Evolutionary conservation across 2,329 filamentous ascomycete genomes (phyloP), one percentile per base, ranked within the genome.

Genomic region (Aspergillus tamarii): DNA sequence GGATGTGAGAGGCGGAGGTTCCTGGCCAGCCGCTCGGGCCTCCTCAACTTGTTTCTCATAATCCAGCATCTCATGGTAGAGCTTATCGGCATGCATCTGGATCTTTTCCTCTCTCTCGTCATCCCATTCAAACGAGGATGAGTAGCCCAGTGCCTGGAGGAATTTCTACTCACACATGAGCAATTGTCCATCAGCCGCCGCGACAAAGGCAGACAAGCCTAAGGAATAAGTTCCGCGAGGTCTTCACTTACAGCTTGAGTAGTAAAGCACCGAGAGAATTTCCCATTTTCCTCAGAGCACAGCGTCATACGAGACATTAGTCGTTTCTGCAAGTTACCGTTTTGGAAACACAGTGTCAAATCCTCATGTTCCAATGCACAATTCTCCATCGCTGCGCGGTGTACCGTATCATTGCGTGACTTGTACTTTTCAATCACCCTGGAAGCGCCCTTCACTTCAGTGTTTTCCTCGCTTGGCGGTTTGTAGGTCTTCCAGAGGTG

Each of bases 401-500:
- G 92, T 66, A 98, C 91, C 61, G 88, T 85, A 39, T 87, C 86
- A 75, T 91, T 92, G 66, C 93, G 89, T 74, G 92, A 88, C 77
- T 97, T 96, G 84, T 90, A 96, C 8, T 88, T 89, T 59, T 94
- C 90, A 58, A 97, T 83, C 61, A 98, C 89, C 75, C 92, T 85
- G 76, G 91, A 91, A 74, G 97, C 93, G 72, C 93, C 88, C 70
- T 95, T 91, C 45, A 87, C 88, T 75, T 91, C 91, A 23, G 84
- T 84, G 65, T 88, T 87, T 72, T 94, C 90, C 64, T 91, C 84
- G 41, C 83, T 76, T 59, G 91, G 88, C 10, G 94, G 89, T 63
- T 86, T 86, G 84, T 99, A 99, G 63, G 87, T 92, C 80, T 93
- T 94, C 95, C 95, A 99, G 36, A 99, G 84, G 76, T 98, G 87